Base-by-base conservation (phyloP, 169 alveolate species). In the Plasmodium gaboni region DNA sequence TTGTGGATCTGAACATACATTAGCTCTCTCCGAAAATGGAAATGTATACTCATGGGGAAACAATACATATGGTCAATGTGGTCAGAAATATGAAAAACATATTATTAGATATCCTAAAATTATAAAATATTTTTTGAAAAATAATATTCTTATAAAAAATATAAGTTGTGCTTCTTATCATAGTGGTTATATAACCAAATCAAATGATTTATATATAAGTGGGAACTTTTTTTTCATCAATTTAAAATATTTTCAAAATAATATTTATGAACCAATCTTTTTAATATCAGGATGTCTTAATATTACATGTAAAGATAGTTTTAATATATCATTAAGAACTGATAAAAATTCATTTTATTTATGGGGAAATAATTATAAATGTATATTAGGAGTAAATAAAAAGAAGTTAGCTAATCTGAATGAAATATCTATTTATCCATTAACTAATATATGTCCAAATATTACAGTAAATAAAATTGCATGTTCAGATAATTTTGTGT, bases 21-120 rank as follows among this genome's bases (percentile, higher is more conserved):
- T 87, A 53, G 89, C 93, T 19, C 74, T 94, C 44, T 83, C 95
- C 5, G 92, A 93, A 68, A 92, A 92, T 68, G 95, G 96, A n/a
- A 92, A 93, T 60, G 93, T 94, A 51, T 94, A 94, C 44, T 72
- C 95, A 12, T 94, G 96, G 96, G 96, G 96, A 17, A 92, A 74
- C 60, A 86, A 86, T 69, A 6, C 22, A 17, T 86, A 59, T 72
- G 92, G 92, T 2, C 92, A 86, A 48, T 86, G 92, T 38, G 85
- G 92, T 32, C 92, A 86, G 32, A 61, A 46, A 71, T 72, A 70
- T 72, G 87, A 86, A 86, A 70, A 64, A 60, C 26, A 28, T 70
- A 48, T 86, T 51, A 53, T 86, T 60, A 86, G 92, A 70, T 86
- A 86, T 71, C 92, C 92, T 46, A 71, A 28, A 86, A 60, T 86